Base-by-base conservation (phyloP, 176 grass and related monocot genomes). In the Avena eriantha region DNA sequence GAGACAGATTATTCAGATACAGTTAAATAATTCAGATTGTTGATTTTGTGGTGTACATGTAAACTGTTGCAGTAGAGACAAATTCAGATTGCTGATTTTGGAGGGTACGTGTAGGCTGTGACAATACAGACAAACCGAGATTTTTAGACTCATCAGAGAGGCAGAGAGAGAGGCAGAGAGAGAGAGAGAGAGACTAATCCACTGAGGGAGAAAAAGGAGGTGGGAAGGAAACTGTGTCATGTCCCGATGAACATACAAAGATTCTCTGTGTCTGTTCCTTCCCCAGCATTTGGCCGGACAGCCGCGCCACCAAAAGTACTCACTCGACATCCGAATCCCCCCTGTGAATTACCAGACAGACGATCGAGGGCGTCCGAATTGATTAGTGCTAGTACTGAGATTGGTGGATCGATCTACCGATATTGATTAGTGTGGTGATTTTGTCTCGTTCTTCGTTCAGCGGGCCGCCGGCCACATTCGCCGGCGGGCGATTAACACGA, bases 211-310 rank as follows among this genome's bases (percentile, higher is more conserved):
- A 53, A 13, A 77, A 48, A 78, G 41, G 22, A 47, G 61, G 19
- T 19, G 33, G n/a, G 51, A 36, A 33, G 46, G 47, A 68, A 77
- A 61, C 57, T 21, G 46, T 70, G 78, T 54, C 76, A 59, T 85
- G 46, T 71, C 70, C 70, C 77, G 82, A 91, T 78, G 23, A 85
- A 72, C 63, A 68, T 78, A 18, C 61, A 88, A 88, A 91, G 82
- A 91, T 85, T 88, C 77, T 69, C 50, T 41, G 13, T 85, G 69
- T 91, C 85, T 77, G 39, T 84, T 85, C 81, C 63, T 69, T 80
- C 61, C 24, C 34, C 39, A 47, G 69, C 63, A 77, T 41, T 56
- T 3, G 50, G 82, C 73, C 73, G 73, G 47, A 76, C 72, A 29
- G 69, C 82, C 34, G 29, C 66, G 31, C 54, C 68, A 54, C 70